Percentiles rank a stretch among this genome's conserved stretches.
These are phyloP conservation scores for Aspergillus transmontanensis DNA, from an alignment of 2,329 filamentous ascomycete species.

Conservation along the genomic window DNA sequence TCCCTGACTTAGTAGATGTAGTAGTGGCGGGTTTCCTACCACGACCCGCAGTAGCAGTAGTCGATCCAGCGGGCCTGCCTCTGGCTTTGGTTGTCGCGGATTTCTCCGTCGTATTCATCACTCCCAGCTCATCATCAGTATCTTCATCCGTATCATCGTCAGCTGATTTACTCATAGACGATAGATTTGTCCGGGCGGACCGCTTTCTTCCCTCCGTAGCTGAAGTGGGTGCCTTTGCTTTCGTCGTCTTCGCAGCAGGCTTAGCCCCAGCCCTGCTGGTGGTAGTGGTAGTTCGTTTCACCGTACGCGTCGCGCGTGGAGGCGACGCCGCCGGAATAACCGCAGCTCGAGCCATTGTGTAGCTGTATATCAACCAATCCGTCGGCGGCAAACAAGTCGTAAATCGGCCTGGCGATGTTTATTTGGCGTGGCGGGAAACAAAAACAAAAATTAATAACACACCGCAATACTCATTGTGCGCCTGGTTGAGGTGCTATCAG, in stretches of 20 bases:
- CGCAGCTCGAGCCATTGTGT: slow-evolving; percentile 29
- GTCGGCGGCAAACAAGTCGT: neutral
- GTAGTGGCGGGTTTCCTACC: slow-evolving; percentile 14
- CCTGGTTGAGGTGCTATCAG: neutral
- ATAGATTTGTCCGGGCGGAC: slow-evolving; percentile 9
- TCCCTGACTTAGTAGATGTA: slow-evolving; percentile 9
- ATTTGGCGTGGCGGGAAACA: slow-evolving; percentile 2
- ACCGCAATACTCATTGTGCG: slow-evolving; percentile 15
- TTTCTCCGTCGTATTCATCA: slow-evolving; percentile 16
- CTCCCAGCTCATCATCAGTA: slow-evolving; percentile 30
- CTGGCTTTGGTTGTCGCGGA: slow-evolving; percentile 12
- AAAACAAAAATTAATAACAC: neutral
- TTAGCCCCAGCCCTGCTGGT: slow-evolving; percentile 15
- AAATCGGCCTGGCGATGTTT: neutral
- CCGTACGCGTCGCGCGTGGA: slow-evolving; percentile 24
- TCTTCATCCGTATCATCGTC: slow-evolving; percentile 23
- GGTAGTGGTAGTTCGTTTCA: slow-evolving; percentile 13
- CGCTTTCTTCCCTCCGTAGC: slow-evolving; percentile 18
- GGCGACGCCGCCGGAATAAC: slow-evolving; percentile 26
- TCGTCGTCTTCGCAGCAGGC: slow-evolving; percentile 14
- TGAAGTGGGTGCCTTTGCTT: slow-evolving; percentile 13
- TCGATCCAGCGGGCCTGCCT: slow-evolving; percentile 14
- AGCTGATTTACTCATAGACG: slow-evolving; percentile 4
- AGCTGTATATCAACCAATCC: neutral
- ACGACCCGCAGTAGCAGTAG: slow-evolving; percentile 9